phyloP scores from a whole-genome alignment of 805 yeast genomes.

The Torulaspora gathmanii region DNA sequence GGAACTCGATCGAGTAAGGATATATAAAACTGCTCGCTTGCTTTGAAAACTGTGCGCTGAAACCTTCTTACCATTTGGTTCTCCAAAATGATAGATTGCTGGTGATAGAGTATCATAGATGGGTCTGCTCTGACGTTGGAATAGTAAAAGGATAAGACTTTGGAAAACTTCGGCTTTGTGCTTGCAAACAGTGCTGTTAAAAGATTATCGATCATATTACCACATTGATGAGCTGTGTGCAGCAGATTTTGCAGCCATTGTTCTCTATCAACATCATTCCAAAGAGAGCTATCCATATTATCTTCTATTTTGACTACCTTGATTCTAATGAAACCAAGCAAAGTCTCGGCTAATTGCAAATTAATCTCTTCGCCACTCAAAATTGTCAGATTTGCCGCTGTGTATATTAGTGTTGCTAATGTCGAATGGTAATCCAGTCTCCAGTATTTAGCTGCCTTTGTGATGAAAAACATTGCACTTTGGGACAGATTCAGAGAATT shows the following conservation, averaged over 20 bases:
- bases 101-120: slow-evolving; percentile 35
- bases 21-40: slow-evolving; percentile 44
- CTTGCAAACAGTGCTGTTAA: slow-evolving; percentile 41
- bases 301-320: slow-evolving; percentile 23
- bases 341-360: slow-evolving; percentile 29
- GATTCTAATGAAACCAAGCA: slow-evolving; percentile 34
- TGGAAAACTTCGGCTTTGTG: slow-evolving; percentile 56
- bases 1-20: slow-evolving; percentile 50
- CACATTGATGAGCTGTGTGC: slow-evolving; percentile 43
- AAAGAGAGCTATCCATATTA: slow-evolving; percentile 27
- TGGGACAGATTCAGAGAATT: slow-evolving; percentile 37
- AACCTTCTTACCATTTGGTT: slow-evolving; percentile 41
- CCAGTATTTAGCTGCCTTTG: slow-evolving; percentile 52
- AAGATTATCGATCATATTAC: slow-evolving; percentile 43
- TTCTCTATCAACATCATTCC: slow-evolving; percentile 47
- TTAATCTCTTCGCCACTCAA: slow-evolving; percentile 34
- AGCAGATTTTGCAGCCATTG: slow-evolving; percentile 47
- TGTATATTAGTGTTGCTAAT: slow-evolving; percentile 45
- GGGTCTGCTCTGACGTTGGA: slow-evolving; percentile 48
- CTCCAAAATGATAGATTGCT: slow-evolving; percentile 1
- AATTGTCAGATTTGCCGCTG: slow-evolving; percentile 43
- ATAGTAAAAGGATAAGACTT: slow-evolving; percentile 46
- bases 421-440: slow-evolving; percentile 46
- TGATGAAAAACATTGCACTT: slow-evolving; percentile 41
- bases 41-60: slow-evolving; percentile 35